Base-by-base conservation (phyloP, 805 yeast genomes). In the Scheffersomyces coipomensis region DNA sequence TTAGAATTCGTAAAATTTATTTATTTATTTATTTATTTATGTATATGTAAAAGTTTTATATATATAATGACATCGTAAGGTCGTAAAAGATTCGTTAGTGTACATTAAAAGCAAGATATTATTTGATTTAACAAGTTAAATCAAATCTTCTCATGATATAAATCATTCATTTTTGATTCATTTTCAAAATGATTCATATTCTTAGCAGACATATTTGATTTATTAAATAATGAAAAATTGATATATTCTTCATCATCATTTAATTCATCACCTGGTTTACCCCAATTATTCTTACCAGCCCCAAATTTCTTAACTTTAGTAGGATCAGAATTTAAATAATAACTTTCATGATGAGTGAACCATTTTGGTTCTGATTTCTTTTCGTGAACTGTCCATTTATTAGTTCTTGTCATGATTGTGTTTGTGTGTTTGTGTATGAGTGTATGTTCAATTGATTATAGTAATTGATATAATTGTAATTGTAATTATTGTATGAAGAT, bases 201-300 rank as follows among this genome's bases (percentile, higher is more conserved):
- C 39, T 74, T 51, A 47, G 73, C 62, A 3, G 65, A 51, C 32
- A 47, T 40, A 27, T 44, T 41, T 40, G 50, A 55, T 21, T 45
- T 31, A 25, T 44, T 27, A 22, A 30, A 34, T 13, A 26, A 21
- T n/a, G 35, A 38, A 5, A 13, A 17, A 27, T 27, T 27, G 5
- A 13, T 15, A 45, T 78, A 82, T 35, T 83, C 86, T 15, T 73
- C 65, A n/a, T n/a, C n/a, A 38, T 76, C 78, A 43, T 77, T 73
- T 45, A 85, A 58, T 52, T 88, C 96, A 51, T 86, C 95, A 22
- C 89, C 91, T 7, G 80, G 75, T 43, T 71, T 67, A 32, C 97
- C 97, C 96, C 96, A 88, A 55, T 88, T 88, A 48, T 82, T 83
- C 52, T 79, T 81, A 34, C 97, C 97, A 24, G 83, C 84, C 35